Base-by-base conservation (phyloP, 1,139 yeast genomes). In the Sugiyamaella grinbergsii region DNA sequence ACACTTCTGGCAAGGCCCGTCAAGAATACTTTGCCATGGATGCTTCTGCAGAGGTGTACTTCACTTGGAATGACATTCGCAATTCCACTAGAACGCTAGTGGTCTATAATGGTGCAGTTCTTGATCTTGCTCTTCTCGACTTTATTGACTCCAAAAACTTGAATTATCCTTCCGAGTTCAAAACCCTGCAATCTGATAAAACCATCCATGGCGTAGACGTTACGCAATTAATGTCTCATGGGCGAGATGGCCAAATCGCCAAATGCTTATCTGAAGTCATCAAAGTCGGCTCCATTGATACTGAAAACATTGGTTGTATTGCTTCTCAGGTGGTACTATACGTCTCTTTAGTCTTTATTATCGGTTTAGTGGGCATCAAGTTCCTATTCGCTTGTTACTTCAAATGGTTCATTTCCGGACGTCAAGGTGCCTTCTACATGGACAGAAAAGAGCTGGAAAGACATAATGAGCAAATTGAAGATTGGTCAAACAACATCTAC, bases 261-360 rank as follows among this genome's bases (percentile, higher is more conserved):
- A 80, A 83, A 62, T 93, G 98, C 70, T 73, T 93, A 50, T 75
- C 85, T n/a, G 98, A 93, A 68, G 85, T 88, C 52, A 75, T 87
- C 51, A 88, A 85, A 70, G 95, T 91, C 19, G 98, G 98, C 20
- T 82, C 81, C 42, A 81, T 93, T 51, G 98, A 93, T 66, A 81
- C 94, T 0, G 90, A 88, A 50, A 82, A 96, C 10, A 82, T 93
- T 63, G 98, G 98, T n/a, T 93, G 98, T 71, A 83, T 93, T 68
- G 96, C 97, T 0, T 88, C 97, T 1, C 75, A 80, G 55, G 82
- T 90, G 43, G 96, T 91, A 1, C 77, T 93, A 56, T 81, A 82
- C 60, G 79, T 85, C 13, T 86, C 97, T 0, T 76, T 93, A 64
- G 83, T 86, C 10, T 88, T 93, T 67, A 91, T 93, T 63, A 76